Percentiles rank a stretch among this genome's conserved stretches.
phyloP scores from a whole-genome alignment of 345 rosid species.

The Eucalyptus sp. region DNA sequence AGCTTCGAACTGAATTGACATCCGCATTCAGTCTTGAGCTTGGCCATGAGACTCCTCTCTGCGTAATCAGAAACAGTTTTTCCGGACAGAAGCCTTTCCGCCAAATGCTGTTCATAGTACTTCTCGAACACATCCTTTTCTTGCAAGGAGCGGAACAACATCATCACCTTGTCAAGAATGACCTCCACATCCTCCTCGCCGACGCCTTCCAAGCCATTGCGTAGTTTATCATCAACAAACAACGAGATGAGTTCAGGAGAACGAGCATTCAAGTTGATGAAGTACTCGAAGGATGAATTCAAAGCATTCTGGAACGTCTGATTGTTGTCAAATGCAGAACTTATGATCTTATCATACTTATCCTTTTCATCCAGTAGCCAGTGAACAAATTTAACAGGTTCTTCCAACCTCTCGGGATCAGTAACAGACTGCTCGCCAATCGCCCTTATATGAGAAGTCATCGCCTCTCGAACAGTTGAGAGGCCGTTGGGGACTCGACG shows the following conservation, averaged over 20 bases:
- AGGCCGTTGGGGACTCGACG: constrained; percentile 79
- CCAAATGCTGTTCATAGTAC: constrained; percentile 94
- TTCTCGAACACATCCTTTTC: constrained; percentile 90
- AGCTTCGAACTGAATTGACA: constrained; percentile 69
- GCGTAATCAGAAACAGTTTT: constrained; percentile 89
- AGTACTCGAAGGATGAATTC: constrained; percentile 83
- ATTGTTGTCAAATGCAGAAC: constrained; percentile 57
- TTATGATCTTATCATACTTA: constrained; percentile 64
- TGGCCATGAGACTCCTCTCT: constrained; percentile 84
- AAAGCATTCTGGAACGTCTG: constrained; percentile 90
- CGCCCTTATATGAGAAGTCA: constrained; percentile 85
- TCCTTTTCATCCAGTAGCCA: constrained; percentile 79
- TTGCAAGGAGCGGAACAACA: constrained; percentile 91
- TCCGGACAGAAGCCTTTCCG: constrained; percentile 87
- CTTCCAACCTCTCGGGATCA: constrained; percentile 80
- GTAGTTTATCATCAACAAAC: constrained; percentile 83
- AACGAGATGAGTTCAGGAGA: constrained; percentile 91
- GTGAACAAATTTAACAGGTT: constrained; percentile 92
- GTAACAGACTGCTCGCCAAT: constrained; percentile 81
- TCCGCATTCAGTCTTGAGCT: constrained; percentile 96
- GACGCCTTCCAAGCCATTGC: constrained; percentile 83
- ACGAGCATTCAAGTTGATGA: constrained; percentile 81
- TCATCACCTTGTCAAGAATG: constrained; percentile 91
- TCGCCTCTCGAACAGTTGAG: constrained; percentile 51
- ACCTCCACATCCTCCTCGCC: constrained; percentile 81